Evolutionary conservation across 495 filamentous ascomycete genomes (phyloP).

Genomic region (Trichoderma asperelloides): DNA sequence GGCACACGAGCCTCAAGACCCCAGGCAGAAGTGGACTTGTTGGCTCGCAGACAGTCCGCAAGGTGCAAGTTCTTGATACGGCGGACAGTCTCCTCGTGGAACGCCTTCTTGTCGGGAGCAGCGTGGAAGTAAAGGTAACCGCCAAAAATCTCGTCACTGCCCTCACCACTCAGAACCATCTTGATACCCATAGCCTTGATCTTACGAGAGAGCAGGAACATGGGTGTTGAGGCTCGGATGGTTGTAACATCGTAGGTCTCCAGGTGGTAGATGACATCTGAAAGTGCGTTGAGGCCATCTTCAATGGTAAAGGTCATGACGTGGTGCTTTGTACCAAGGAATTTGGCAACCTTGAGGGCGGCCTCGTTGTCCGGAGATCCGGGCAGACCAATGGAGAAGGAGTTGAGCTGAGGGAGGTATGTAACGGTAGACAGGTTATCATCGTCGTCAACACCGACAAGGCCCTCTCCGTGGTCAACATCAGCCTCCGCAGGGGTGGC

Average conservation of each 20-base stretch:
- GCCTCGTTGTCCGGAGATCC: conserved; percentile 84
- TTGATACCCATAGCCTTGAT: conserved; percentile 99
- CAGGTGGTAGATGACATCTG: conserved; percentile 95
- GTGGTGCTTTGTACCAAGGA: conserved; percentile 94
- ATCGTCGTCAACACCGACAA: conserved; percentile 90
- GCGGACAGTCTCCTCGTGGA: conserved; percentile 87
- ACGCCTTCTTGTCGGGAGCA: conserved; percentile 79
- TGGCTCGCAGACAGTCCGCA: conserved; percentile 89
- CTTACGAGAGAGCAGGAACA: conserved; percentile 95
- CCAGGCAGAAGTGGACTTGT: conserved; percentile 99
- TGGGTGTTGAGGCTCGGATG: conserved; percentile 94
- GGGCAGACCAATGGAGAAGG: conserved; percentile 93
- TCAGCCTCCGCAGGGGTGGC: conserved; percentile 33
- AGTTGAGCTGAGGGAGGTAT: conserved; percentile 87
- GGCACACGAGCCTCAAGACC: conserved; percentile 96
- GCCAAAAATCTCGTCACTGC: conserved; percentile 94
- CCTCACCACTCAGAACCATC: conserved; percentile 97
- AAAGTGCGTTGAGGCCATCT: conserved; percentile 90
- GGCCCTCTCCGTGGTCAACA: conserved; percentile 48
- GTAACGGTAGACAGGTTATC: conserved; percentile 86
- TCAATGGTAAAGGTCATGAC: conserved; percentile 96
- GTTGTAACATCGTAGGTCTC: conserved; percentile 98
- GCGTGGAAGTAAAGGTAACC: conserved; percentile 98
- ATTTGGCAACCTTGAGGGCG: conserved; percentile 82
- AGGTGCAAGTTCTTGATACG: conserved; percentile 93